Evolutionary conservation across 768 basidiomycete species (phyloP), one percentile per base, ranked within the genome.

Genomic region (Lactifluus volemus): DNA sequence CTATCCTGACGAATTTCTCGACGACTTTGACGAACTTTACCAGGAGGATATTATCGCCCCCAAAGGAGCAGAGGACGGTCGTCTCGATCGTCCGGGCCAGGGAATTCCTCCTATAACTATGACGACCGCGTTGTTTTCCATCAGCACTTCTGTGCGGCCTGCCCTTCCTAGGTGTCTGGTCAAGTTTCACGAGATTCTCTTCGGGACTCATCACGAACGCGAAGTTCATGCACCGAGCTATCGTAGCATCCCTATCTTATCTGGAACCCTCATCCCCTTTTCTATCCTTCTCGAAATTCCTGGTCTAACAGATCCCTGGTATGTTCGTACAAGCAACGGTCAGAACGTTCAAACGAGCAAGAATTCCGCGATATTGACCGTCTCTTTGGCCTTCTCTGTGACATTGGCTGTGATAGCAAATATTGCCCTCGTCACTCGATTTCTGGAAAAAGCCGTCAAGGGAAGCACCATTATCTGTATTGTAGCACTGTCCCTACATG

Each of bases 271-370:
- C 61, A 82, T 88, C 41, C 86, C 88, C 0, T 89, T 93, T 67
- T 81, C 85, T 17, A 87, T 92, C 52, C 77, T 93, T n/a, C 76
- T 92, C 36, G 86, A 88, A 67, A 88, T 93, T 32, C 91, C 91
- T 0, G 86, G 86, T 15, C 72, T 92, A 11, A 92, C 88, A 1
- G 84, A 84, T 60, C 78, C 80, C 55, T 89, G 88, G 89, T 89
- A 84, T 63, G 79, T 86, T 59, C 78, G 78, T 6, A 88, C 82
- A 0, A 72, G 76, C 34, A 69, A 74, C 19, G 73, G 79, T 60
- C 45, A 76, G 29, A 70, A 74, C 4, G 72, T 85, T 1, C 79
- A 86, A 39, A 75, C 70, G 5, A 76, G 73, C 52, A 69, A 70
- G 12, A 91, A 91, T 57, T 76, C 89, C 0, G 55, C 70, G 1